phyloP scores from a whole-genome alignment of 192 early-diverging fungal species.

The Phlyctochytrium arcticum region DNA sequence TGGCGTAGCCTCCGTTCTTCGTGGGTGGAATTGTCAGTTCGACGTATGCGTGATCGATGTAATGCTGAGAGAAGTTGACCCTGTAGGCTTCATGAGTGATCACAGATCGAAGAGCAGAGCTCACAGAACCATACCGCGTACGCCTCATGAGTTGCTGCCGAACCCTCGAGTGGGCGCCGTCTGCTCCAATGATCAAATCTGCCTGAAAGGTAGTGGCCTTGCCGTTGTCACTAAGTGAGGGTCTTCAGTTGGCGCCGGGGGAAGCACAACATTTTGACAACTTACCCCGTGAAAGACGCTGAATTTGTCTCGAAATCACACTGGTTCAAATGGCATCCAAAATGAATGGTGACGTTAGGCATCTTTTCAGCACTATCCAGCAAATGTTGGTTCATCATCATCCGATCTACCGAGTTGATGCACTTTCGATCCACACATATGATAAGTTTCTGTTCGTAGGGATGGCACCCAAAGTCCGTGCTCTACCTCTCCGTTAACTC shows the following conservation, averaged over 20 bases:
- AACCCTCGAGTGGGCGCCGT: conserved; percentile 80
- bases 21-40: conserved; percentile 83
- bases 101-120: not conserved
- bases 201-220: conserved; percentile 41
- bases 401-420: conserved; percentile 92
- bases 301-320: conserved; percentile 71
- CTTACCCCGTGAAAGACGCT: conserved; percentile 27
- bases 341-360: conserved; percentile 68
- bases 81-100: conserved; percentile 24
- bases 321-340: conserved; percentile 63
- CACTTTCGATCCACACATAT: no score
- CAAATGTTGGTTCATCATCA: conserved; percentile 73
- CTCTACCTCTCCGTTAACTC: conserved; percentile 73
- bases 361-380: conserved; percentile 68
- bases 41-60: conserved; percentile 89
- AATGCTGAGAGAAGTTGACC: conserved; percentile 81
- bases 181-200: conserved; percentile 84
- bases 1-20: conserved; percentile 64
- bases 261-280: no score
- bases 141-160: conserved; percentile 78
- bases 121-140: conserved; percentile 44
- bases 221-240: conserved; percentile 22
- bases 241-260: no score
- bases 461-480: not conserved
- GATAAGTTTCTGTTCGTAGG: no score